phyloP scores from a whole-genome alignment of 352 stramenopile genomes.

The Paralagenidium karlingii region DNA sequence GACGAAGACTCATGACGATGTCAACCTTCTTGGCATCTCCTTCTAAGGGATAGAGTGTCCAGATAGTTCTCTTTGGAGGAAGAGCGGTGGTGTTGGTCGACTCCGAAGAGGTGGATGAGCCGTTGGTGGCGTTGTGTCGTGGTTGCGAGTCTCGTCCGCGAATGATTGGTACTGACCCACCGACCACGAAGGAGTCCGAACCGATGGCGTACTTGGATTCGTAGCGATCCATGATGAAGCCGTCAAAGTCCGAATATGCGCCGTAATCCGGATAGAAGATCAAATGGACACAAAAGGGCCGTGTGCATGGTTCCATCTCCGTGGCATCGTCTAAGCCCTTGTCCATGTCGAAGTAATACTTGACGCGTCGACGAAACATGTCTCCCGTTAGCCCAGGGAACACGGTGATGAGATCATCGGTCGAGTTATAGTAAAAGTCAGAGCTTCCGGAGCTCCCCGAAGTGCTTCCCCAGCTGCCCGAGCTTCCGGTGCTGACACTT shows the following conservation, averaged over 20 bases:
- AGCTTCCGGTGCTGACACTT: too few species aligned
- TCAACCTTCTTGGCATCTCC: slow-evolving; percentile 17
- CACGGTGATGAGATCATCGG: too few species aligned
- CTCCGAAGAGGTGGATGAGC: slow-evolving; percentile 13
- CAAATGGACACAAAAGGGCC: slow-evolving; percentile 20
- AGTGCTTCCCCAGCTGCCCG: too few species aligned
- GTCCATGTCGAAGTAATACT: too few species aligned
- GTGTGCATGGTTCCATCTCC: too few species aligned
- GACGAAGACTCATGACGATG: slow-evolving; percentile 38
- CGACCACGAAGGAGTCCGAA: slow-evolving; percentile 1
- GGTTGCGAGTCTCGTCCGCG: slow-evolving; percentile 12
- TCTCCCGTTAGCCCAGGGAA: too few species aligned
- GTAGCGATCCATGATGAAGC: slow-evolving; percentile 30
- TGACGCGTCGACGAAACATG: too few species aligned
- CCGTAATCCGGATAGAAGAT: slow-evolving; percentile 31
- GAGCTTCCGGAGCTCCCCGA: too few species aligned
- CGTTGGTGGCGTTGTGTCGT: background rate
- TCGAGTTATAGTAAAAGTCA: too few species aligned
- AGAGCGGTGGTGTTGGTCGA: slow-evolving; percentile 14
- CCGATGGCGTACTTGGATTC: slow-evolving; percentile 10
- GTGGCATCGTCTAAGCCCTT: too few species aligned
- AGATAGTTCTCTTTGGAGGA: too few species aligned
- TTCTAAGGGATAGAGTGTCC: slow-evolving; percentile 16
- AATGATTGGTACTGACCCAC: slow-evolving; percentile 12
- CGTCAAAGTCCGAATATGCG: slow-evolving; percentile 29